Evolutionary conservation across 1,284 basidiomycete genomes (phyloP).

Genomic region (Rhodotorula sp.): DNA sequence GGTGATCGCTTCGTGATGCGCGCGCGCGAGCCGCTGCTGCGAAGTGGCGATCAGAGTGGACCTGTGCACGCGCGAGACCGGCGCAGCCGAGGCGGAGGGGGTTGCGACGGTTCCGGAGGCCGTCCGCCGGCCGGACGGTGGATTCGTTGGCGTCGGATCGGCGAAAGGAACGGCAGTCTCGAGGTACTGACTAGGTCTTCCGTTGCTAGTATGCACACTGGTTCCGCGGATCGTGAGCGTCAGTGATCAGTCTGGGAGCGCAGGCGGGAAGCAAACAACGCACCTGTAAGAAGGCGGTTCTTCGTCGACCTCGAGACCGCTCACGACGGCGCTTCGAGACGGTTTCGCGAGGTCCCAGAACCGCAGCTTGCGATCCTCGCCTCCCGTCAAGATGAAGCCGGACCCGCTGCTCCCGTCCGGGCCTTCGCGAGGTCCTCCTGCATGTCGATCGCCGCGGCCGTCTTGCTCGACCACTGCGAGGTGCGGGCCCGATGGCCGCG

Average conservation of each 20-base stretch:
- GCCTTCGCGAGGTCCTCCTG: not conserved
- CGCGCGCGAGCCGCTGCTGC: slow-evolving; percentile 71
- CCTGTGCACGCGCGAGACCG: slow-evolving; percentile 55
- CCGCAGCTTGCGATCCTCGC: slow-evolving; percentile 74
- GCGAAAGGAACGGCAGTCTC: slow-evolving; percentile 12
- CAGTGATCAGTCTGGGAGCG: not conserved
- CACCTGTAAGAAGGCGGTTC: slow-evolving; percentile 71
- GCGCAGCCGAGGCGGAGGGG: not conserved
- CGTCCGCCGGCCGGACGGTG: slow-evolving; percentile 10
- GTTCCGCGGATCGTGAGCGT: not conserved
- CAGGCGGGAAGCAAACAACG: slow-evolving; percentile 36
- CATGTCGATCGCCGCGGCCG: not conserved
- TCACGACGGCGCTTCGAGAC: slow-evolving; percentile 70
- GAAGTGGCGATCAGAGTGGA: slow-evolving; percentile 73
- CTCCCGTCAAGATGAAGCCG: slow-evolving; percentile 77
- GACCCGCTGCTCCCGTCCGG: slow-evolving; percentile 33
- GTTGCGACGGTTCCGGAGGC: not conserved
- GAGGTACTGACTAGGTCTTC: slow-evolving; percentile 28
- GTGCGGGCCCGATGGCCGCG: slow-evolving; percentile 9
- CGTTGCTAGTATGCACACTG: slow-evolving; percentile 27
- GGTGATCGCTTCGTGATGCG: slow-evolving; percentile 80
- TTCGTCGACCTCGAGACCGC: slow-evolving; percentile 65
- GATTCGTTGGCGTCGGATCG: not conserved
- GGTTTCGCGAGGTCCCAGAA: slow-evolving; percentile 72
- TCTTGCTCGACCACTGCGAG: slow-evolving; percentile 13